A percentile compares a stretch with the other conserved stretches of the same genome.
Evolutionary conservation across 768 basidiomycete species (phyloP).

Genomic region (Exidia glandulosa): DNA sequence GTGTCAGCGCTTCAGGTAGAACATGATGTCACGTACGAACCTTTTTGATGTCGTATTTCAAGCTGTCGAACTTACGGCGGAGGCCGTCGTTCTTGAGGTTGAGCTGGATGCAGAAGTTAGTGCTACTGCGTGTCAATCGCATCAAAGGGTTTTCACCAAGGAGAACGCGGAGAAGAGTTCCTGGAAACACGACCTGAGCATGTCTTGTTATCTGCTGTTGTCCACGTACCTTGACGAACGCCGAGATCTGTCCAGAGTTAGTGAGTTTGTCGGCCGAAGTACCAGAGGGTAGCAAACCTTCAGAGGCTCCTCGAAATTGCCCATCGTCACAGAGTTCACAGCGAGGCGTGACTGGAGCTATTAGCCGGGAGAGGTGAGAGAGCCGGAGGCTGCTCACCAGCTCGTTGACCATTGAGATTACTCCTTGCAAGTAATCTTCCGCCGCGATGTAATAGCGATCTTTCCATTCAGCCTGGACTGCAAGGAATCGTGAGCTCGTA

Average conservation of each 20-base stretch:
- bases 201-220: background rate
- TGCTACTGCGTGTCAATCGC: background rate
- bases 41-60: conserved; percentile 82
- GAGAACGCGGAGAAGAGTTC: conserved; percentile 77
- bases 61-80: conserved; percentile 64
- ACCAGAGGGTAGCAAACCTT: conserved; percentile 15
- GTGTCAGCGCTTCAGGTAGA: too few species aligned
- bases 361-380: background rate
- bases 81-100: conserved; percentile 74
- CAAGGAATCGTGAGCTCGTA: too few species aligned
- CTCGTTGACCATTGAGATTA: conserved; percentile 72
- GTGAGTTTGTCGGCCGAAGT: background rate
- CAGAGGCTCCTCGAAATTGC: conserved; percentile 69
- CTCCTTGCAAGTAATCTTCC: conserved; percentile 74
- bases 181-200: conserved; percentile 2
- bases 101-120: conserved; percentile 33
- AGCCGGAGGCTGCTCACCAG: conserved; percentile 36
- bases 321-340: conserved; percentile 73
- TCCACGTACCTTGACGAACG: conserved; percentile 45
- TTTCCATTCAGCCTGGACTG: conserved; percentile 63
- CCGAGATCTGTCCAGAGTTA: conserved; percentile 34
- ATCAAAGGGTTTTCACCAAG: conserved; percentile 39
- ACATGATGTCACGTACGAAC: too few species aligned
- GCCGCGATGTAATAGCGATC: conserved; percentile 50
- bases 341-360: conserved; percentile 58